These are phyloP conservation scores for Astrothelium macrocarpum DNA, from an alignment of 495 filamentous ascomycete species.

Conservation along the genomic window DNA sequence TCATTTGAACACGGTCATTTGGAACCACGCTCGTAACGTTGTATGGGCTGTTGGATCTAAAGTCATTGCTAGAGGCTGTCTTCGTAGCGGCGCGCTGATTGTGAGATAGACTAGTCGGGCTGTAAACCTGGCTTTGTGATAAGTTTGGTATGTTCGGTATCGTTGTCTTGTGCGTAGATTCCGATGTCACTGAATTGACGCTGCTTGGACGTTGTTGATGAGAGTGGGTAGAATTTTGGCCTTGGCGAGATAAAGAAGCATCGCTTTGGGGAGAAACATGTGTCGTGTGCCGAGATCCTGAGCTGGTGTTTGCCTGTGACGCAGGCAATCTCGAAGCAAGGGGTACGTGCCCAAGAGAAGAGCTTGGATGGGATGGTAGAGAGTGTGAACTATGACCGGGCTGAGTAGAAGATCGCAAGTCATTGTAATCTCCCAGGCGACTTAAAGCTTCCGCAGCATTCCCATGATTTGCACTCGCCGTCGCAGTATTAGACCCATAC, in stretches of 20 bases:
- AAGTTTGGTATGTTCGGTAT: neutral
- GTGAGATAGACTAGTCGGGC: neutral
- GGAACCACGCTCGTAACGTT: neutral
- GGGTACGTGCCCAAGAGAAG: neutral
- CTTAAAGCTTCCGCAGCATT: slow-evolving; percentile 1
- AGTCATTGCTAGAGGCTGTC: neutral
- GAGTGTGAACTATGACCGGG: neutral
- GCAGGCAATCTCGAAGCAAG: neutral
- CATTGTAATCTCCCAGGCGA: neutral
- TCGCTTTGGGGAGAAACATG: neutral
- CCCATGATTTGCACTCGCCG: neutral
- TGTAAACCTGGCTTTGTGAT: neutral
- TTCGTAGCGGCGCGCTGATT: neutral
- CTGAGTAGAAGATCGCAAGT: neutral
- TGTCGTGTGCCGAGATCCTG: neutral
- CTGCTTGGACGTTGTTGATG: neutral
- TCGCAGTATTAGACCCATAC: neutral
- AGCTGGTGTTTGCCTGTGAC: neutral
- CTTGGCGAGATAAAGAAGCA: neutral
- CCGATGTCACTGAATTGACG: neutral
- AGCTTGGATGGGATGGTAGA: neutral
- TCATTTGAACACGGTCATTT: neutral
- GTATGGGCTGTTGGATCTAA: neutral
- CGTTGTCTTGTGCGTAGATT: neutral
- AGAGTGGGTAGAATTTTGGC: neutral